Evolutionary conservation across 2,329 filamentous ascomycete genomes (phyloP), one percentile per base, ranked within the genome.

Genomic region (Zymoseptoria ardabiliae): DNA sequence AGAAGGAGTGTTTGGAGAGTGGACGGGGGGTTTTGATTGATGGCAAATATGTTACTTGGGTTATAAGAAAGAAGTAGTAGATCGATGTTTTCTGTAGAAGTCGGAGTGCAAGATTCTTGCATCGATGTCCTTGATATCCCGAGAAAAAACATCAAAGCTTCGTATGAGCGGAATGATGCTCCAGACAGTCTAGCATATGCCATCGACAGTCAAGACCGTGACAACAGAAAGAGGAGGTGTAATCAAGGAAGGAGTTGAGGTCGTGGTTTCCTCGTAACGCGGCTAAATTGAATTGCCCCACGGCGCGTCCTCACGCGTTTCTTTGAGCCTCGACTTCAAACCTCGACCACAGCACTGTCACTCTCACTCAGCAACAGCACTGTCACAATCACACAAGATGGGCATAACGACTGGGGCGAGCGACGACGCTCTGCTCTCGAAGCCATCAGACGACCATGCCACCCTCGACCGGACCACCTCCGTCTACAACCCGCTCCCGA

Each of bases 401-500:
- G 64, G 63, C n/a, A 63, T 61, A 41, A 49, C 57, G 7, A 62
- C 60, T 55, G 57, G 51, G 22, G 19, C 55, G 48, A 58, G 58
- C 58, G 68, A 68, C 55, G 56, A 63, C 19, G 56, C 59, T 25
- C 62, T 70, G 19, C 61, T 69, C 11, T 61, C 63, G 1, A 63
- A 61, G 53, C 68, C 67, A 4, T 70, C 77, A 54, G 69, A 76
- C 48, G 70, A 76, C 65, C 70, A 73, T 60, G 63, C 72, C n/a
- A 68, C 71, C 17, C 66, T 82, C 21, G 77, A 83, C 54, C 86
- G 87, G 58, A 77, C 74, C 53, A 66, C 79, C 20, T 86, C 84
- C 2, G 68, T 75, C 58, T 97, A 97, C 78, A 87, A 85, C 58
- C 86, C 93, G 0, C 81, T 95, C 25, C 77, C 85, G 57, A 88